Base-by-base conservation (phyloP, 768 basidiomycete genomes). In the Dendrothele bispora region DNA sequence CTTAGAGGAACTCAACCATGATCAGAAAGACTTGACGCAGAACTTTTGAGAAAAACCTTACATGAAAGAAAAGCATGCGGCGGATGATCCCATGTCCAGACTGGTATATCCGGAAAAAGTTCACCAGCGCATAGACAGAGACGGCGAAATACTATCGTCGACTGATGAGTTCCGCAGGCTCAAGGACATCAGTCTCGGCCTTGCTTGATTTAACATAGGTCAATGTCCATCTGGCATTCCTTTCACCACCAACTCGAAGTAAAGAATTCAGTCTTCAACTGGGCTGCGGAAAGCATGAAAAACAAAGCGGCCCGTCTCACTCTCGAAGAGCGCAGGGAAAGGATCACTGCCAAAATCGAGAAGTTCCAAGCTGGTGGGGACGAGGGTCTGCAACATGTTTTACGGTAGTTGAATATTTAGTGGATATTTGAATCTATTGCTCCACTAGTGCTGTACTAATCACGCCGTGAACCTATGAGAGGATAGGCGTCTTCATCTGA, bases 331-430 rank as follows among this genome's bases (percentile, higher is more conserved):
- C 85, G 93, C 64, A 82, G 67, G 29, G 83, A 75, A 54, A 78
- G 78, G 50, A 91, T 99, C 72, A 82, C 88, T 54, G 77, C 70
- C 57, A 98, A 91, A 78, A 98, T 98, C 69, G 82, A 85, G 61
- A 86, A 86, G 47, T 98, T 95, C 86, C 78, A 91, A 69, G 78
- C 82, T 39, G 78, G 79, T 56, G 82, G 75, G 36, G 75, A 62
- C 42, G 79, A 82, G 48, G 83, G 87, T 37, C 84, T 89, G 70
- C 85, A 82, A 72, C 71, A 57, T 29, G 55, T 34, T 10, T 32
- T 32, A 17, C n/a, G 17, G 10, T 10, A 17, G 30, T 32, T 10
- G 30, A 10, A n/a, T n/a, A n/a, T n/a, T 43, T 46, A 36, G 35
- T 20, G 27, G 24, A 15, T 41, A 15, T 37, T n/a, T 17, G 29